A percentile compares a stretch with the other conserved stretches of the same genome.
phyloP scores from a whole-genome alignment of 345 rosid species.

The Schrenkiella parvula region DNA sequence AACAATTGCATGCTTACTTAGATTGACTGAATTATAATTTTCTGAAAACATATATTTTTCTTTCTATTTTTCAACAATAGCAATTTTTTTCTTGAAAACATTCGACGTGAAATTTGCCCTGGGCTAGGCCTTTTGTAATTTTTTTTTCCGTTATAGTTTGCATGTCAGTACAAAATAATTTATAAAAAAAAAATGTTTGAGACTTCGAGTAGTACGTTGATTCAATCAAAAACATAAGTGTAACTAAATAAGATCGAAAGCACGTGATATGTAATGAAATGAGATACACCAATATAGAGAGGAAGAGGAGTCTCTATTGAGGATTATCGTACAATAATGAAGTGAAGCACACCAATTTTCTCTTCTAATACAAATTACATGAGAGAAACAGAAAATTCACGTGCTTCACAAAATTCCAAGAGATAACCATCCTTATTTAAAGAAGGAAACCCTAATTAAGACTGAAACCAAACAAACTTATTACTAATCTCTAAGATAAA shows the following conservation, averaged over 20 bases:
- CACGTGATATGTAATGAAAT: neutral
- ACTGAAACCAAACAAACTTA: constrained; percentile 7
- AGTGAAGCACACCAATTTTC: constrained; percentile 38
- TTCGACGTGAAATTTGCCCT: neutral
- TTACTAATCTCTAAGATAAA: constrained; percentile 18
- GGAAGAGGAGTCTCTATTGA: constrained; percentile 18
- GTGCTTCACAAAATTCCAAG: constrained; percentile 31
- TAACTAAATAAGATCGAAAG: neutral
- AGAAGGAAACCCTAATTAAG: neutral
- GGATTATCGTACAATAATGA: constrained; percentile 21
- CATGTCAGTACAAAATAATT: no score
- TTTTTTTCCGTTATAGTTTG: no score
- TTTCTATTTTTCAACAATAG: neutral
- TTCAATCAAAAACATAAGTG: neutral
- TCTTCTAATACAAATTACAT: constrained; percentile 26
- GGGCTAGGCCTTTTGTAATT: no score
- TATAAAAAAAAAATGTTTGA: no score
- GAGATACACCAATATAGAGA: neutral
- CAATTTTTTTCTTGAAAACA: neutral
- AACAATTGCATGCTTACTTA: neutral
- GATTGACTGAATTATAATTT: neutral
- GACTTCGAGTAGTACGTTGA: neutral
- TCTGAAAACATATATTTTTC: neutral
- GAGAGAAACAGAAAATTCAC: constrained; percentile 34
- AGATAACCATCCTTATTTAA: constrained; percentile 15